Evolutionary conservation across 139 green algal species (phyloP).

Genomic region (Tetratostichococcus sp.): DNA sequence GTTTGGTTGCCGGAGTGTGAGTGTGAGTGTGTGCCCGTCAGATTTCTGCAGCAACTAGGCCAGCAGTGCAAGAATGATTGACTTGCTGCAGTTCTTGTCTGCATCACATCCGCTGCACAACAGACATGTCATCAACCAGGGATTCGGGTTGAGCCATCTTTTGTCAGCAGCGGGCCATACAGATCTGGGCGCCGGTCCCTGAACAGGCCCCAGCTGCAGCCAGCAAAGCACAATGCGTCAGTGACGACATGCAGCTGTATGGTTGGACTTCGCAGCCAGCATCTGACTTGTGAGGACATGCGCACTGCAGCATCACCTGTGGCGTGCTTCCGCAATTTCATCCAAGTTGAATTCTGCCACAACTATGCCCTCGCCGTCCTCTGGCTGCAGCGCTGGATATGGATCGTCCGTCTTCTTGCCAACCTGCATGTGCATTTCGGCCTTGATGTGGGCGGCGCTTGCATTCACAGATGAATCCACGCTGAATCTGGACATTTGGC

Average conservation of each 20-base stretch:
- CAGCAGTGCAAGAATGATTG: too few species aligned
- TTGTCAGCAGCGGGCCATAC: conserved; percentile 53
- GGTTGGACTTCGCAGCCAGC: too few species aligned
- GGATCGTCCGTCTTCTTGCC: conserved; percentile 12
- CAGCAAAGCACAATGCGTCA: background rate
- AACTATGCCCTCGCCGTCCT: conserved; percentile 54
- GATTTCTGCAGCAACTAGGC: too few species aligned
- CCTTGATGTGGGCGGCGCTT: too few species aligned
- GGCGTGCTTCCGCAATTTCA: background rate
- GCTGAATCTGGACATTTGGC: too few species aligned
- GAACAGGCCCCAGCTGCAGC: conserved; percentile 72
- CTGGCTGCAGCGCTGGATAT: conserved; percentile 31
- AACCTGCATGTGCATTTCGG: conserved; percentile 7
- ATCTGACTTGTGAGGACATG: too few species aligned
- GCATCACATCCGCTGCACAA: too few species aligned
- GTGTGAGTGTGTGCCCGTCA: too few species aligned
- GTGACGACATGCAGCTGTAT: background rate
- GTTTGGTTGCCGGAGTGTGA: too few species aligned
- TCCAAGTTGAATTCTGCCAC: conserved; percentile 68
- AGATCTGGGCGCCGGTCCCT: conserved; percentile 71
- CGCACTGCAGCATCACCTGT: background rate
- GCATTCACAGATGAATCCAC: too few species aligned
- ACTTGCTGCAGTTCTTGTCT: too few species aligned
- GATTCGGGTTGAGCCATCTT: conserved; percentile 38
- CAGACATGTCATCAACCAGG: too few species aligned